Evolutionary conservation across 805 yeast species (phyloP).

Genomic region (Wickerhamomyces tratensis): DNA sequence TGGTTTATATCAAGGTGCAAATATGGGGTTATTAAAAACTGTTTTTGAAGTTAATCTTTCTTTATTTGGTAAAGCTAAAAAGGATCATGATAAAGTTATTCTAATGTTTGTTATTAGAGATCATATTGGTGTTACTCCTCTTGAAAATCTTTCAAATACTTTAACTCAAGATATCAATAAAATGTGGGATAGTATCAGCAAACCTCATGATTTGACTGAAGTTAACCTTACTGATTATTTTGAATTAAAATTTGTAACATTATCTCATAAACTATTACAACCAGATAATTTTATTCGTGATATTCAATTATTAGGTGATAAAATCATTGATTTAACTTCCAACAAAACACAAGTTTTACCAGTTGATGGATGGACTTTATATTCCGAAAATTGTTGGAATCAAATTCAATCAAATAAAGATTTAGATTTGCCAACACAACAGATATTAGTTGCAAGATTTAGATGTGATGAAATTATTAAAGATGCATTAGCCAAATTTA

Average conservation of each 20-base stretch:
- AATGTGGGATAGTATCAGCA: constrained; percentile 71
- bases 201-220: constrained; percentile 52
- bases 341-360: constrained; percentile 82
- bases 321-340: constrained; percentile 50
- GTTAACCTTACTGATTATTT: constrained; percentile 65
- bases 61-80: constrained; percentile 55
- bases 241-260: constrained; percentile 70
- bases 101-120: constrained; percentile 87
- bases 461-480: constrained; percentile 83
- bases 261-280: constrained; percentile 81
- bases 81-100: constrained; percentile 47
- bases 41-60: constrained; percentile 93
- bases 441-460: constrained; percentile 86
- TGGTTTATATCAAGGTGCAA: constrained; percentile 95
- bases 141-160: constrained; percentile 59
- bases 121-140: constrained; percentile 80
- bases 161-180: constrained; percentile 59
- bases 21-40: constrained; percentile 89
- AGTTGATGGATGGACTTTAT: constrained; percentile 91
- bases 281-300: constrained; percentile 58
- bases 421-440: constrained; percentile 94
- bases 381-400: constrained; percentile 87
- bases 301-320: constrained; percentile 53
- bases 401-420: constrained; percentile 91
- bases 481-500: constrained; percentile 19